Percentiles rank a stretch among this genome's conserved stretches.
These are phyloP conservation scores for Phytopythium litorale DNA, from an alignment of 352 stramenopile genomes.

Conservation along the genomic window DNA sequence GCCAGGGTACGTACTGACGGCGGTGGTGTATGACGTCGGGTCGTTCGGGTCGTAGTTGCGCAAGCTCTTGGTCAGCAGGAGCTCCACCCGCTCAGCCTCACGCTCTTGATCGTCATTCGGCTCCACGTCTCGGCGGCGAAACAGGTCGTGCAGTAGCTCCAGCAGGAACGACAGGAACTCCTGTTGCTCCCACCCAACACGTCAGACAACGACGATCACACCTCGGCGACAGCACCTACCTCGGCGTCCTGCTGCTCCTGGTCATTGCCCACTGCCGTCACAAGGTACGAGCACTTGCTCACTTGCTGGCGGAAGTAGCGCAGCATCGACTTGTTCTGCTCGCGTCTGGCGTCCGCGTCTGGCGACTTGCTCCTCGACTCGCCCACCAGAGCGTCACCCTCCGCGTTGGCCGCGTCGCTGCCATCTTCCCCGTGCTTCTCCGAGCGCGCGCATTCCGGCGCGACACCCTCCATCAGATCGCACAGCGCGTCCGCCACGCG, in stretches of 20 bases:
- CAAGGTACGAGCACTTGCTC: slow-evolving; percentile 49
- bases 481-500: slow-evolving; percentile 10
- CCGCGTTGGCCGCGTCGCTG: not conserved
- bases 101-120: slow-evolving; percentile 15
- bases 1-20: slow-evolving; percentile 44
- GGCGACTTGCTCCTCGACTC: not conserved
- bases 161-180: slow-evolving; percentile 72
- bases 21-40: slow-evolving; percentile 51
- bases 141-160: slow-evolving; percentile 60
- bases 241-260: slow-evolving; percentile 85
- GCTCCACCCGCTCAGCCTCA: slow-evolving; percentile 20
- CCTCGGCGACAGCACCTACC: slow-evolving; percentile 3
- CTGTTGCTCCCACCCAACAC: slow-evolving; percentile 7
- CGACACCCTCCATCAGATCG: slow-evolving; percentile 10
- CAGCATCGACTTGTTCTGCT: slow-evolving; percentile 14
- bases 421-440: not conserved
- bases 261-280: slow-evolving; percentile 22
- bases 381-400: not conserved
- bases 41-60: slow-evolving; percentile 31
- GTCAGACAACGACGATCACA: not conserved
- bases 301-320: slow-evolving; percentile 20
- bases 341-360: slow-evolving; percentile 1
- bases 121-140: slow-evolving; percentile 16
- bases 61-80: slow-evolving; percentile 19
- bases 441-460: not conserved